Evolutionary conservation across 2,329 filamentous ascomycete genomes (phyloP).

Genomic region (Elsinoe perseae): DNA sequence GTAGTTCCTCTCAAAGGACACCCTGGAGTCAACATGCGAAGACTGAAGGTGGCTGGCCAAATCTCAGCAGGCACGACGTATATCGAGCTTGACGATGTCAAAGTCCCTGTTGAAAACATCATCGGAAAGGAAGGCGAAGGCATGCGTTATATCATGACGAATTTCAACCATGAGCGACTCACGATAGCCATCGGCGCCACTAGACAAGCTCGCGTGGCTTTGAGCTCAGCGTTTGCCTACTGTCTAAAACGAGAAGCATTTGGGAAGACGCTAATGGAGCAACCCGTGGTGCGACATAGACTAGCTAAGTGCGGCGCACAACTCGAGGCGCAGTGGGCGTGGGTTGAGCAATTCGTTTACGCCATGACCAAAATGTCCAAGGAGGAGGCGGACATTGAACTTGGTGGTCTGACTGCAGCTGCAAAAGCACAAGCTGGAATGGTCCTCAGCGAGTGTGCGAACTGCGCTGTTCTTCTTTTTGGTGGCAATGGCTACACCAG

Average conservation of each 20-base stretch:
- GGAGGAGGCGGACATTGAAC: slow-evolving; percentile 52
- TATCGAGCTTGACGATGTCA: slow-evolving; percentile 68
- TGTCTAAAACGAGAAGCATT: slow-evolving; percentile 60
- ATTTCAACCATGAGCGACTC: slow-evolving; percentile 69
- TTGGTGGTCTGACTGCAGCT: slow-evolving; percentile 65
- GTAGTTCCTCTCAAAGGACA: slow-evolving; percentile 62
- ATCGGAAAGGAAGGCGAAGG: slow-evolving; percentile 62
- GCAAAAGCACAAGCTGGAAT: slow-evolving; percentile 66
- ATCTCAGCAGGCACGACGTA: slow-evolving; percentile 62
- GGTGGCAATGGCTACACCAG: slow-evolving; percentile 67
- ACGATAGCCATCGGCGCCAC: slow-evolving; percentile 58
- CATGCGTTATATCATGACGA: slow-evolving; percentile 51
- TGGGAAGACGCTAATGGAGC: slow-evolving; percentile 61
- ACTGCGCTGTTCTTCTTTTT: slow-evolving; percentile 61
- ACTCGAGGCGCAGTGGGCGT: slow-evolving; percentile 63
- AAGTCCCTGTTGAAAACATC: slow-evolving; percentile 61
- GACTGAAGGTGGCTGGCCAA: slow-evolving; percentile 59
- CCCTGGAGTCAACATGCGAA: slow-evolving; percentile 59
- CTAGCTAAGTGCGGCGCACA: slow-evolving; percentile 61
- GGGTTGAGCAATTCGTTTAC: slow-evolving; percentile 64
- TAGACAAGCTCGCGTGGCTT: slow-evolving; percentile 53
- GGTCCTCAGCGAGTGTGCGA: slow-evolving; percentile 63
- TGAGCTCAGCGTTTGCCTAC: slow-evolving; percentile 54
- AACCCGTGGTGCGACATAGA: slow-evolving; percentile 66
- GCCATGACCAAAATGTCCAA: slow-evolving; percentile 56